Evolutionary conservation across 805 yeast genomes (phyloP).

Genomic region (Torulaspora maleeae): DNA sequence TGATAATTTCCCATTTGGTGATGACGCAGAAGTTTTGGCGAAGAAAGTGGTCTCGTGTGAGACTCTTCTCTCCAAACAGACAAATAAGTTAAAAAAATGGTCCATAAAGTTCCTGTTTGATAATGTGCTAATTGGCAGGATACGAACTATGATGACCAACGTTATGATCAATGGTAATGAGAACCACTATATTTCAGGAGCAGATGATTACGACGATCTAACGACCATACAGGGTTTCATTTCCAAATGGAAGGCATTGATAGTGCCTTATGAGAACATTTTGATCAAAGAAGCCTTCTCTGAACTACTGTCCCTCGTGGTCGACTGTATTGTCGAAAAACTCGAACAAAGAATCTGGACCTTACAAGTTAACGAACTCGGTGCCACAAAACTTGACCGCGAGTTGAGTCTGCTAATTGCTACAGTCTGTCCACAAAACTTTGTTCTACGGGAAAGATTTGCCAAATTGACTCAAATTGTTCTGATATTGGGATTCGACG

Average conservation of each 20-base stretch:
- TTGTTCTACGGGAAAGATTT: slow-evolving; percentile 72
- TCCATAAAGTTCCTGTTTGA: slow-evolving; percentile 43
- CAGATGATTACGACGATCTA: slow-evolving; percentile 37
- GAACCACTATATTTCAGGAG: slow-evolving; percentile 26
- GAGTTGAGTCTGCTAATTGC: slow-evolving; percentile 72
- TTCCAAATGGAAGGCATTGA: slow-evolving; percentile 57
- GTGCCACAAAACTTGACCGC: slow-evolving; percentile 76
- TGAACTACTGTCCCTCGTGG: slow-evolving; percentile 45
- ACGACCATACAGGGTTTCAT: slow-evolving; percentile 47
- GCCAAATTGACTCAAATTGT: slow-evolving; percentile 79
- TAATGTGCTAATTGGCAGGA: slow-evolving; percentile 33
- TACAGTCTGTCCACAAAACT: slow-evolving; percentile 66
- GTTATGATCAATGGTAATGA: slow-evolving; percentile 32
- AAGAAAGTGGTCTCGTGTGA: slow-evolving; percentile 26
- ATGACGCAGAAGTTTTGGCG: slow-evolving; percentile 31
- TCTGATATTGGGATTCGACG: slow-evolving; percentile 76
- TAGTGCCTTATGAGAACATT: slow-evolving; percentile 60
- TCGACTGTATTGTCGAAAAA: slow-evolving; percentile 49
- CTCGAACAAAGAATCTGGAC: slow-evolving; percentile 66
- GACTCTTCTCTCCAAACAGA: slow-evolving; percentile 26
- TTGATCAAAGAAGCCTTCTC: slow-evolving; percentile 52
- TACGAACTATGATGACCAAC: slow-evolving; percentile 42
- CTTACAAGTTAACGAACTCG: slow-evolving; percentile 71
- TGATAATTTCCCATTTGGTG: slow-evolving; percentile 39
- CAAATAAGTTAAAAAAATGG: slow-evolving; percentile 36